Evolutionary conservation across 495 filamentous ascomycete species (phyloP), one percentile per base, ranked within the genome.

Genomic region (Filosporella fistucella): DNA sequence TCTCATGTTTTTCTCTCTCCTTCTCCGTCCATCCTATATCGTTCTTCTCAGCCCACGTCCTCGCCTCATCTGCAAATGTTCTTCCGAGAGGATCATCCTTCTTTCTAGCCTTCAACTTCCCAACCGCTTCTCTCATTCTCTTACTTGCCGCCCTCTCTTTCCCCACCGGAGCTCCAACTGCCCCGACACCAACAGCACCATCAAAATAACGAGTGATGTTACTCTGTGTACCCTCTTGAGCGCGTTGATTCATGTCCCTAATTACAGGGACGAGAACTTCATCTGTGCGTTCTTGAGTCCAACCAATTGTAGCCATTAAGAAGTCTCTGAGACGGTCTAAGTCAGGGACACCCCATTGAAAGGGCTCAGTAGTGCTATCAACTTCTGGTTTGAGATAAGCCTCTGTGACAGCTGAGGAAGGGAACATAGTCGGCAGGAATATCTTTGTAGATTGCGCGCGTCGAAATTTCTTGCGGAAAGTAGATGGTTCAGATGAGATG

Each of bases 321-420:
- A 91, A 98, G 14, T 68, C 68, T n/a, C 94, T 66, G 42, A 98
- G 65, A 0, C 86, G 86, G 37, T 93, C 88, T 3, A 98, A 72
- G 55, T 98, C 93, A 0, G 93, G 93, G 0, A 95, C 85, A 16
- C 93, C 93, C 93, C 93, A 98, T 63, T 90, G 83, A 55, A 98
- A 98, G 3, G 70, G 64, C 32, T 88, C 84, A 0, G 87, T 76
- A 48, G 82, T 84, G 12, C 63, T 62, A 59, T 98, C 93, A 14
- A 96, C 89, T 55, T 89, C 86, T 0, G 93, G 94, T 5, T 86
- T 58, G 1, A 91, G 67, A 60, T 98, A 98, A 1, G 93, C 93
- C 1, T 84, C 74, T 25, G 81, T 80, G 5, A 95, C 89, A 5
- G 77, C 80, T 1, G 72, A 59, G 54, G 82, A 80, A 2, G 93